Conservation (phyloP, 2,329 filamentous ascomycete genomes). For the Verticillium dahliae region DNA sequence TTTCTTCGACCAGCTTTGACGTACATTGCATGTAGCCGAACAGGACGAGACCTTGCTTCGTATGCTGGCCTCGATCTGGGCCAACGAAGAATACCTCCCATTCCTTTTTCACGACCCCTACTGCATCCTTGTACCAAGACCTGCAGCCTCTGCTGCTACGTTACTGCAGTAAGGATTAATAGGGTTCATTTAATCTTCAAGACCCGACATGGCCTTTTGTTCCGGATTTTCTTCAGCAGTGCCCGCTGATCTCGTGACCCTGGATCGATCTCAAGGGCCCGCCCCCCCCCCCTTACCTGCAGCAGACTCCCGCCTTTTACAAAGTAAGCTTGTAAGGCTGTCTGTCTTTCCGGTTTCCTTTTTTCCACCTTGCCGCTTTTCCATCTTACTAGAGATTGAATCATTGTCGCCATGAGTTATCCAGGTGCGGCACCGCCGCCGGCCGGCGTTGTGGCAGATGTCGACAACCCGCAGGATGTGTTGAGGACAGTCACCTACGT, state of each 20-base stretch:
- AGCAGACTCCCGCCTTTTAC: neutral
- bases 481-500: constrained; percentile 18
- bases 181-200: neutral
- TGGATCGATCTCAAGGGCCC: neutral
- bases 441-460: constrained; percentile 15
- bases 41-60: neutral
- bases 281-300: neutral
- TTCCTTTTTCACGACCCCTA: neutral
- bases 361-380: neutral
- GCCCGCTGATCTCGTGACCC: neutral
- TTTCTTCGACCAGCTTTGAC: neutral
- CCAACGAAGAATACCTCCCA: neutral
- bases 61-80: neutral
- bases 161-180: neutral
- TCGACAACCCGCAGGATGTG: constrained; percentile 18
- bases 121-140: neutral
- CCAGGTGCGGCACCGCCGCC: constrained; percentile 14
- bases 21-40: neutral
- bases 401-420: neutral
- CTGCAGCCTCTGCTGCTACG: too few relatives aligned
- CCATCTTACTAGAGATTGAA: neutral
- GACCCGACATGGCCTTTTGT: neutral
- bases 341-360: neutral
- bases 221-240: neutral
- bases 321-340: neutral